Conservation (phyloP, 2,329 filamentous ascomycete genomes). For the Leptodontidium sp. region DNA sequence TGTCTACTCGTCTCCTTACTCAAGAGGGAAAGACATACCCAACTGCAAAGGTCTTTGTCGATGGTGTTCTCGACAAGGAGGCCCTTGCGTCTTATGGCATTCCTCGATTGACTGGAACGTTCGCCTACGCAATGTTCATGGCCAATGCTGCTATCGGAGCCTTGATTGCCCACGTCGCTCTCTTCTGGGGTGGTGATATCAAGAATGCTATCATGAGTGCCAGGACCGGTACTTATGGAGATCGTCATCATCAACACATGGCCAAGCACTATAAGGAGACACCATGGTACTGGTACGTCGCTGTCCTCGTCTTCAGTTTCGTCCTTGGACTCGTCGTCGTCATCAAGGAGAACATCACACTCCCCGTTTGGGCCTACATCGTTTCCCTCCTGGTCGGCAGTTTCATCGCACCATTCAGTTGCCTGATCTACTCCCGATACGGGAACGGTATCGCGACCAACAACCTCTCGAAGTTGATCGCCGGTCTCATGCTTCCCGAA, state of each 20-base stretch:
- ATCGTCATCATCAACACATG: slow-evolving; percentile 59
- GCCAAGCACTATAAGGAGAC: slow-evolving; percentile 54
- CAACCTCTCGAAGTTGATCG: slow-evolving; percentile 62
- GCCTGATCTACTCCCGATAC: slow-evolving; percentile 59
- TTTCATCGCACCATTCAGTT: slow-evolving; percentile 59
- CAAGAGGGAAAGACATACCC: slow-evolving; percentile 53
- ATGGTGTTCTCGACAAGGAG: slow-evolving; percentile 52
- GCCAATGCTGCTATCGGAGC: slow-evolving; percentile 67
- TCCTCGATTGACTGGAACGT: slow-evolving; percentile 57
- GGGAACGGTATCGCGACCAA: slow-evolving; percentile 67
- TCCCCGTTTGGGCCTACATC: slow-evolving; percentile 55
- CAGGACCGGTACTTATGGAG: slow-evolving; percentile 52
- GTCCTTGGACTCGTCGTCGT: slow-evolving; percentile 51
- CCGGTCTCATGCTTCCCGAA: slow-evolving; percentile 55
- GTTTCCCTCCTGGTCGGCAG: slow-evolving; percentile 49
- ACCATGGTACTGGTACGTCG: slow-evolving; percentile 53
- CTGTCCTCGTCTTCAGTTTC: slow-evolving; percentile 48
- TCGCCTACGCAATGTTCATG: slow-evolving; percentile 63
- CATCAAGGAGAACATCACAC: slow-evolving; percentile 48
- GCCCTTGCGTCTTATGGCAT: slow-evolving; percentile 54
- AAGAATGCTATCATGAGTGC: slow-evolving; percentile 56
- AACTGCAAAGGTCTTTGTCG: slow-evolving; percentile 50
- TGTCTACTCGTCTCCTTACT: slow-evolving; percentile 53
- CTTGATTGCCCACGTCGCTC: slow-evolving; percentile 57
- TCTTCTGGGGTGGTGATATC: slow-evolving; percentile 66